phyloP scores from a whole-genome alignment of 2,329 filamentous ascomycete genomes.

The Xylaria sp. region DNA sequence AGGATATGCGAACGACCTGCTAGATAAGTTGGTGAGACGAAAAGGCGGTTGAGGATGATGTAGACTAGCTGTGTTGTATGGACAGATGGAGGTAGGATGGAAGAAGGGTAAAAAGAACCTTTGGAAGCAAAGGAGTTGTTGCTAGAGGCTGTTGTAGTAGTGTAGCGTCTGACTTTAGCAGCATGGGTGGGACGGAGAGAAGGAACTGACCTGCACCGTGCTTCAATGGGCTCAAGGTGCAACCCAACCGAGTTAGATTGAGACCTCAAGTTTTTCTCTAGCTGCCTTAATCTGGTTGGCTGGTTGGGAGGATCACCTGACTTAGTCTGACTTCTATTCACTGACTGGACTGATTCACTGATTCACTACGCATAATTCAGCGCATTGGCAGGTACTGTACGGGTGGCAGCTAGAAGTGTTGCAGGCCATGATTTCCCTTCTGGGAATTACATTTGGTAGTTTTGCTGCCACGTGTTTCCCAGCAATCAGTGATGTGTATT shows the following conservation, averaged over 20 bases:
- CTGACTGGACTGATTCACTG: not conserved
- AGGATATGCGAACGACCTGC: not conserved
- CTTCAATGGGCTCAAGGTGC: constrained; percentile 19
- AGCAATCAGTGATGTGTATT: constrained; percentile 11
- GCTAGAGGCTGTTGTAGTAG: constrained; percentile 22
- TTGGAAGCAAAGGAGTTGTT: constrained; percentile 43
- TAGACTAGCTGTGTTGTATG: constrained; percentile 26
- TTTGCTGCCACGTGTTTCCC: constrained; percentile 13
- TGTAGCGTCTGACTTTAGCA: constrained; percentile 31
- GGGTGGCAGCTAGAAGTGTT: not conserved
- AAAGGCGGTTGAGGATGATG: constrained; percentile 25
- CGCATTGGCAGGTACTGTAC: not conserved
- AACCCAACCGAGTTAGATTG: constrained; percentile 25
- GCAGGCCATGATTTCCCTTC: constrained; percentile 1
- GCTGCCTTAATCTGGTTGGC: constrained; percentile 19
- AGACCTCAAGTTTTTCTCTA: constrained; percentile 25
- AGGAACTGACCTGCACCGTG: constrained; percentile 36
- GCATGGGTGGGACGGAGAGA: constrained; percentile 24
- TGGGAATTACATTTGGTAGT: not conserved
- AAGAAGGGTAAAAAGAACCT: constrained; percentile 44
- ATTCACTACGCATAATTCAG: not conserved
- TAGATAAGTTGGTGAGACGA: constrained; percentile 11
- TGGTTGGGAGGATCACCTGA: constrained; percentile 19
- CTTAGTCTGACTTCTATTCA: not conserved
- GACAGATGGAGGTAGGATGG: constrained; percentile 33